Conservation (phyloP, 2,329 filamentous ascomycete genomes). For the Fusarium burgessii region DNA sequence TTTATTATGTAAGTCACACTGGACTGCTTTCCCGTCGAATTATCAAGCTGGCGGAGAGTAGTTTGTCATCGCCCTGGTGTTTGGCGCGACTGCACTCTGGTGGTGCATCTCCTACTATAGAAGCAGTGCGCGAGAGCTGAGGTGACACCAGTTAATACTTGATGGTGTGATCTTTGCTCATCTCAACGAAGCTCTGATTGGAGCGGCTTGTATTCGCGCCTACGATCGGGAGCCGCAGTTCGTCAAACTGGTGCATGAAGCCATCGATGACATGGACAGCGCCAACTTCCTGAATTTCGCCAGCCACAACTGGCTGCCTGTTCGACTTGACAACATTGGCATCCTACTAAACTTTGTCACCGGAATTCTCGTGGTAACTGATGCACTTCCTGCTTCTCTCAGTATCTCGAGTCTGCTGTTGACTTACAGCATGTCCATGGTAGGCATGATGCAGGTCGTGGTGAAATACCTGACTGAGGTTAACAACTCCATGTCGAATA, state of each 20-base stretch:
- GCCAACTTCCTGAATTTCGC: not conserved
- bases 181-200: conserved; percentile 2
- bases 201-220: not conserved
- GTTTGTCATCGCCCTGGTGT: not conserved
- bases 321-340: not conserved
- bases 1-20: not conserved
- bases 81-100: not conserved
- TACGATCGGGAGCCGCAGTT: not conserved
- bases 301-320: not conserved
- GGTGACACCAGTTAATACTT: not conserved
- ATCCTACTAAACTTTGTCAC: not conserved
- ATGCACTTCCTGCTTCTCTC: not conserved
- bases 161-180: not conserved
- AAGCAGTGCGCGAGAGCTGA: not conserved
- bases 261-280: conserved; percentile 2
- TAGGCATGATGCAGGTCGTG: conserved; percentile 1
- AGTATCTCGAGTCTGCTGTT: not conserved
- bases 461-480: conserved; percentile 8
- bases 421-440: conserved; percentile 2
- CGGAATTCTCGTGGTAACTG: not conserved
- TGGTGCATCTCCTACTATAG: conserved; percentile 1
- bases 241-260: not conserved
- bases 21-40: fast-evolving
- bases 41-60: not conserved
- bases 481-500: conserved; percentile 2